Evolutionary conservation across 2,329 filamentous ascomycete genomes (phyloP).

Genomic region (Sporothrix sp.): DNA sequence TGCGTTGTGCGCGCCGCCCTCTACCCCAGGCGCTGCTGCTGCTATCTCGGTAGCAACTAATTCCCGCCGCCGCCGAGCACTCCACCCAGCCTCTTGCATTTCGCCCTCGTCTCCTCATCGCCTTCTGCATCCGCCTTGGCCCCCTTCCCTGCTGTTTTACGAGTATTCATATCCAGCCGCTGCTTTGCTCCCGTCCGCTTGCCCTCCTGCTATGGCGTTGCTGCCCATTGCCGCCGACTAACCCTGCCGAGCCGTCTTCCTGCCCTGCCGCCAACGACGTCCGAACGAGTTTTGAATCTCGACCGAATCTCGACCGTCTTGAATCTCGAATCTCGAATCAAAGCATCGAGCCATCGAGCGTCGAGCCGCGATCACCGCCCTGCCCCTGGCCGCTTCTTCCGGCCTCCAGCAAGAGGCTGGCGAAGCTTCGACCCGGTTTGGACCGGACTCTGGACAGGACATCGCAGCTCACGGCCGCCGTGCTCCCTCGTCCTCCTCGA

Average conservation of each 20-base stretch:
- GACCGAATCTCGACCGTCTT: too few relatives aligned
- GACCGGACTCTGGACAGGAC: too few relatives aligned
- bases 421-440: too few relatives aligned
- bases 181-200: neutral
- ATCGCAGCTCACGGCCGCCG: too few relatives aligned
- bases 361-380: too few relatives aligned
- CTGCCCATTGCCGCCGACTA: neutral
- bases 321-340: neutral
- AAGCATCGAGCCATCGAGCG: too few relatives aligned
- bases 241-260: neutral
- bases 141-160: neutral
- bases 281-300: too few relatives aligned
- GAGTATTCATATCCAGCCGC: neutral
- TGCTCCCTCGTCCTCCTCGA: too few relatives aligned
- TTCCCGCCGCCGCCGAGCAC: conserved; percentile 15
- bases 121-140: neutral
- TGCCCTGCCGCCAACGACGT: neutral
- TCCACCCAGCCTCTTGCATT: conserved; percentile 11
- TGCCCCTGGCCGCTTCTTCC: too few relatives aligned
- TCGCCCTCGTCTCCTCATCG: neutral
- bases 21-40: neutral
- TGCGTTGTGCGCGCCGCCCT: neutral
- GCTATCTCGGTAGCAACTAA: conserved; percentile 7
- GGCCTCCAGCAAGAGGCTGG: too few relatives aligned
- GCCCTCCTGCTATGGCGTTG: conserved; percentile 11